phyloP scores from a whole-genome alignment of 2,329 filamentous ascomycete genomes.

The Botrytis galanthina region DNA sequence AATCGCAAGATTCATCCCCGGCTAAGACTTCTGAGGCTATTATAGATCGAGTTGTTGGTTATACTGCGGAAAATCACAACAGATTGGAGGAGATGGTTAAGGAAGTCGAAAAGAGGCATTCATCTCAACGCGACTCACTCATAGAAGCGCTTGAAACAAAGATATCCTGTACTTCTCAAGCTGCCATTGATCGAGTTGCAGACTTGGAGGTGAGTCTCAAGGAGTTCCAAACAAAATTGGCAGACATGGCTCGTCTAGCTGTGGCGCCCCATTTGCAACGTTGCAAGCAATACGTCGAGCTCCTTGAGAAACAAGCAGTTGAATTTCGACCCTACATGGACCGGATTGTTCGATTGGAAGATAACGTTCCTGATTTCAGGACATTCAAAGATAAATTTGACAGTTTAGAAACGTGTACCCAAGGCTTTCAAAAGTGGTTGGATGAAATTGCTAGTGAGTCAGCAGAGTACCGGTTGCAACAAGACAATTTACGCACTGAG shows the following conservation, averaged over 20 bases:
- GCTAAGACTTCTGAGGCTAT: not conserved
- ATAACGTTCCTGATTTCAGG: not conserved
- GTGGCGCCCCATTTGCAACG: not conserved
- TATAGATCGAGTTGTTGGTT: not conserved
- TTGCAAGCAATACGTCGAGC: not conserved
- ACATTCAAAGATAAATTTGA: not conserved
- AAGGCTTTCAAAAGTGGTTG: not conserved
- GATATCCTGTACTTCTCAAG: not conserved
- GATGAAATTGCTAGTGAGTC: not conserved
- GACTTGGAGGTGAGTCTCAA: not conserved
- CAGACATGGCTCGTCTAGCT: not conserved
- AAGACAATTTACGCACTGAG: not conserved
- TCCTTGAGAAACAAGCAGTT: not conserved
- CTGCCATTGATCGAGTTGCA: not conserved
- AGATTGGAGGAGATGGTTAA: not conserved
- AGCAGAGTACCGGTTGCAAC: not conserved
- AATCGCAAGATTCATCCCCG: not conserved
- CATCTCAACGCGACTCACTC: not conserved
- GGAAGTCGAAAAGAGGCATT: not conserved
- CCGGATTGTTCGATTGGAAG: not conserved
- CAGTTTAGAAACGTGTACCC: not conserved
- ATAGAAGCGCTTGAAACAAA: not conserved
- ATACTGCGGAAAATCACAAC: not conserved
- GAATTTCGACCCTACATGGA: not conserved
- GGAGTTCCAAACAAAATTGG: too few relatives aligned